Evolutionary conservation across 805 yeast species (phyloP).

Genomic region (Ogataea degrootiae): DNA sequence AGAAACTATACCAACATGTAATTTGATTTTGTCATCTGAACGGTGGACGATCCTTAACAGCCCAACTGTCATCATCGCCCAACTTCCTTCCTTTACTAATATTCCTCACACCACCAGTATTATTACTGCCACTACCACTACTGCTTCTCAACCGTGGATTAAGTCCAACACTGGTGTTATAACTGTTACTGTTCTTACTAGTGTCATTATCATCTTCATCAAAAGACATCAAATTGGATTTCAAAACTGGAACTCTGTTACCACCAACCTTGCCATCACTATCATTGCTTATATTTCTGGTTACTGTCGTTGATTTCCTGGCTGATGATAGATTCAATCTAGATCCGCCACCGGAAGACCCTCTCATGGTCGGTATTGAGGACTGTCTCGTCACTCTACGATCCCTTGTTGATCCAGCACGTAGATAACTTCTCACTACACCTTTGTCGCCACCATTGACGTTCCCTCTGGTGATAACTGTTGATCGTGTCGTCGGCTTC

Average conservation of each 20-base stretch:
- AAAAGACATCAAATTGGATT: too few relatives aligned
- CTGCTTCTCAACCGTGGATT: too few relatives aligned
- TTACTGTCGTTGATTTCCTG: constrained; percentile 3
- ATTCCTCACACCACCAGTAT: neutral
- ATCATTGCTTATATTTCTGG: neutral
- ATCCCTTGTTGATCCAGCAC: neutral
- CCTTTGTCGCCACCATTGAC: too few relatives aligned
- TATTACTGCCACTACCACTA: neutral
- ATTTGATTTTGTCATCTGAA: constrained; percentile 12
- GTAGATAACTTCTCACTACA: neutral
- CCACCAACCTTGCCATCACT: neutral
- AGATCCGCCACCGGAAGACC: neutral
- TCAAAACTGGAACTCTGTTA: too few relatives aligned
- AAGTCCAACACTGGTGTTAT: neutral
- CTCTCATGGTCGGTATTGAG: neutral
- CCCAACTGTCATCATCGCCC: neutral
- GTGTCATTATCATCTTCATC: too few relatives aligned
- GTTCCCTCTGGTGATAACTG: neutral
- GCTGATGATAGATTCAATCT: constrained; percentile 16
- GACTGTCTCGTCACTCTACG: neutral
- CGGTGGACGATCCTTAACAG: constrained; percentile 12
- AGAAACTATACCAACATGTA: neutral
- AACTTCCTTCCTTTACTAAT: neutral
- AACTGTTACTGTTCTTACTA: neutral
- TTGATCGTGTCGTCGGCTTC: neutral